phyloP scores from a whole-genome alignment of 1,284 basidiomycete species.

The Malassezia dermatis region DNA sequence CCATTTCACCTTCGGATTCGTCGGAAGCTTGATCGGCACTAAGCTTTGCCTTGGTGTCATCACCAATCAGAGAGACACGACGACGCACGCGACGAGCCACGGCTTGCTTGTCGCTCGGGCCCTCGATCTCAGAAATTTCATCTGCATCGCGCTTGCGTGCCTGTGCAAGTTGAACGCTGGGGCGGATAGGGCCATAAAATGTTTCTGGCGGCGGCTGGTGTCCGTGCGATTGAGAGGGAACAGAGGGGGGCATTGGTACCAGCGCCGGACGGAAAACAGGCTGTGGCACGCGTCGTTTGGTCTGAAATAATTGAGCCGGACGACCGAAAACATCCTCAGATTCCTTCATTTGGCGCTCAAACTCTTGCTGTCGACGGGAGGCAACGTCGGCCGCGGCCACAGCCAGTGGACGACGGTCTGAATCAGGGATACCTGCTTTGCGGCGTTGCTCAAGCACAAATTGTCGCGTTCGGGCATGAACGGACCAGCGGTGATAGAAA shows the following conservation, averaged over 20 bases:
- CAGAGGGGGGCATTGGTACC: neutral
- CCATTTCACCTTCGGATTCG: neutral
- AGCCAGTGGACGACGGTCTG: conserved; percentile 11
- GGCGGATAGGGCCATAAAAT: neutral
- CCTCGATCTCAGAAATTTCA: neutral
- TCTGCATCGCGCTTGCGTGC: conserved; percentile 3
- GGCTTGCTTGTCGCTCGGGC: neutral
- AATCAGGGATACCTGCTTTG: conserved; percentile 15
- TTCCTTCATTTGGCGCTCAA: conserved; percentile 3
- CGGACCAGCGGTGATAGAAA: conserved; percentile 10
- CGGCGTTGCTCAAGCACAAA: conserved; percentile 14
- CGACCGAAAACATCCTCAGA: conserved; percentile 12
- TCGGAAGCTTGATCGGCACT: neutral
- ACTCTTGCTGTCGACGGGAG: conserved; percentile 4
- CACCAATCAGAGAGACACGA: neutral
- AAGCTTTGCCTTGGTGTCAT: neutral
- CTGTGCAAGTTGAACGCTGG: neutral
- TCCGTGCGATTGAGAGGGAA: neutral
- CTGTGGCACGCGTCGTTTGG: neutral
- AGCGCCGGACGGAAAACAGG: conserved; percentile 6
- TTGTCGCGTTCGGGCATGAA: conserved; percentile 6
- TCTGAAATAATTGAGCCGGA: neutral
- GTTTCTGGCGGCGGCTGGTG: neutral
- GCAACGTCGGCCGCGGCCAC: conserved; percentile 10
- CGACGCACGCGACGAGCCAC: neutral